Conservation (phyloP, 495 filamentous ascomycete species). For the Penicillium steckii region DNA sequence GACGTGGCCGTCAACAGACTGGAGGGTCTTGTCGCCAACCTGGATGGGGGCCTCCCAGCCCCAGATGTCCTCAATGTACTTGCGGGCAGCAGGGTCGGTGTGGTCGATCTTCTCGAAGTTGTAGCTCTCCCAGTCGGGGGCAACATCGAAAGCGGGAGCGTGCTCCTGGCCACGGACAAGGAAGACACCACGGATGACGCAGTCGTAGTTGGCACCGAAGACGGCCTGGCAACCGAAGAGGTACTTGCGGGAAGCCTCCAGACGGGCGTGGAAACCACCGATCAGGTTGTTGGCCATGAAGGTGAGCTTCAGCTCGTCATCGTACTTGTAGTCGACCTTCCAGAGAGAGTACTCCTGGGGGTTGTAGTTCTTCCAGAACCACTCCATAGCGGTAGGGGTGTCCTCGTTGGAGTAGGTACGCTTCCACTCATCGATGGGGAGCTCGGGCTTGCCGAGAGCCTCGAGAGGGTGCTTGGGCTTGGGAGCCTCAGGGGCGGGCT, state of each 20-base stretch:
- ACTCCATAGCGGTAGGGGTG: conserved; percentile 81
- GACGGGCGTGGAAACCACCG: conserved; percentile 92
- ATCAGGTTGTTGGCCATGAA: conserved; percentile 99
- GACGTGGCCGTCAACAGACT: conserved; percentile 86
- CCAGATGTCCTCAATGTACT: conserved; percentile 86
- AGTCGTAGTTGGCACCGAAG: conserved; percentile 83
- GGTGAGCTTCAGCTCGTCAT: conserved; percentile 90
- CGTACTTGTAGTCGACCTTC: conserved; percentile 94
- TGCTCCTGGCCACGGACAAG: conserved; percentile 89
- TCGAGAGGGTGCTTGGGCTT: conserved; percentile 98
- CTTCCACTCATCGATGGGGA: conserved; percentile 96
- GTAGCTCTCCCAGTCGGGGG: conserved; percentile 97
- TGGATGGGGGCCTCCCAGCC: conserved; percentile 78
- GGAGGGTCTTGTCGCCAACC: conserved; percentile 77
- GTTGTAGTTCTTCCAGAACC: conserved; percentile 97
- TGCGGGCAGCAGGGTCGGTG: conserved; percentile 75
- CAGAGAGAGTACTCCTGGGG: conserved; percentile 94
- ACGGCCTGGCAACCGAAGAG: conserved; percentile 91
- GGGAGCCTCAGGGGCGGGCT: conserved; percentile 66
- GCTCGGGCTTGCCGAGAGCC: conserved; percentile 72
- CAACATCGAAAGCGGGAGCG: conserved; percentile 87
- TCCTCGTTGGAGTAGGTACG: conserved; percentile 98
- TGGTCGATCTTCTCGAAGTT: conserved; percentile 93
- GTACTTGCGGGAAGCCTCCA: conserved; percentile 98
- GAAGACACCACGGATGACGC: conserved; percentile 86